These are phyloP conservation scores for Corymbia calophylla DNA, from an alignment of 441 rosid genomes.

Conservation along the genomic window DNA sequence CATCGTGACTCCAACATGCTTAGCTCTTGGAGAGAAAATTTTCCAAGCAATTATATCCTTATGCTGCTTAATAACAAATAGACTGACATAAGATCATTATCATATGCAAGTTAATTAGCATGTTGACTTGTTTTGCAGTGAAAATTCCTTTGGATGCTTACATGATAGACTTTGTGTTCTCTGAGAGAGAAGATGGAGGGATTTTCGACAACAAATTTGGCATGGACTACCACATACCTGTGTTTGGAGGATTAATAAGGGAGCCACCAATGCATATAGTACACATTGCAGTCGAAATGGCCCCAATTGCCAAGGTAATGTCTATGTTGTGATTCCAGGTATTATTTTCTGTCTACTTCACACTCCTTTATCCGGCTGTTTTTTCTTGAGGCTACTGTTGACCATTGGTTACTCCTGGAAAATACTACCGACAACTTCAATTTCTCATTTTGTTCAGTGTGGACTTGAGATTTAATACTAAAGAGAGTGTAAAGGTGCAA, in stretches of 20 bases:
- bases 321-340: background rate
- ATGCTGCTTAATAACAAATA: background rate
- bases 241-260: slow-evolving; percentile 62
- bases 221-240: slow-evolving; percentile 87
- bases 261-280: slow-evolving; percentile 94
- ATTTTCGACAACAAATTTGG: slow-evolving; percentile 69
- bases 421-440: background rate
- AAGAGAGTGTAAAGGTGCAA: background rate
- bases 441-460: background rate
- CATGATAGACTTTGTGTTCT: slow-evolving; percentile 96
- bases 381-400: background rate
- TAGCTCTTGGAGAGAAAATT: background rate
- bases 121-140: slow-evolving; percentile 36
- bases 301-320: slow-evolving; percentile 94
- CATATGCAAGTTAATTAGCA: background rate
- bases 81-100: background rate
- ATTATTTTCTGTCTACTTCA: background rate
- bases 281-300: slow-evolving; percentile 97
- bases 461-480: background rate
- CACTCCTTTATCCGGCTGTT: background rate
- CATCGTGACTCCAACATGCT: background rate
- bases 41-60: background rate
- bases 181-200: slow-evolving; percentile 90
- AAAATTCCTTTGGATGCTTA: slow-evolving; percentile 91
- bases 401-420: background rate